Conservation (phyloP, 495 filamentous ascomycete species). For the Pseudevernia furfuracea region DNA sequence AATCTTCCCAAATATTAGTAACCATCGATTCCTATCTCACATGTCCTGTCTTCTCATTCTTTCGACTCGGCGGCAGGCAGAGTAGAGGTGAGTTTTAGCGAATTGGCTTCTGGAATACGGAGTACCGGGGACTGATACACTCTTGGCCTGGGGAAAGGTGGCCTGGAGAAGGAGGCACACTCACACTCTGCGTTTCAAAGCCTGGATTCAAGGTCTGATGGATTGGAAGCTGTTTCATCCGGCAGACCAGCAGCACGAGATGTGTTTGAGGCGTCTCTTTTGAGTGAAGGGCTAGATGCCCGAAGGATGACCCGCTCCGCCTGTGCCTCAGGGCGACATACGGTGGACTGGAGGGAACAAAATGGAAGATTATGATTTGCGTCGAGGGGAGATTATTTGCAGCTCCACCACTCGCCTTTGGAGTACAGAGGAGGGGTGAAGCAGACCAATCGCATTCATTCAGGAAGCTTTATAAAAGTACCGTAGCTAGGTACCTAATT, state of each 20-base stretch:
- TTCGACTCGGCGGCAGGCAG: not conserved
- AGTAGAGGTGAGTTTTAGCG: not conserved
- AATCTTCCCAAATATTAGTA: not conserved
- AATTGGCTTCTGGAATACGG: not conserved
- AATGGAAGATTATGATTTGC: too few species aligned
- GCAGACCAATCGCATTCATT: not conserved
- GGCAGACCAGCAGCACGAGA: too few species aligned
- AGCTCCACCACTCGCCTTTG: too few species aligned
- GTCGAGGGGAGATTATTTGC: too few species aligned
- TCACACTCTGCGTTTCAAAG: not conserved
- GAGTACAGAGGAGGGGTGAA: not conserved
- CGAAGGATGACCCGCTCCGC: not conserved
- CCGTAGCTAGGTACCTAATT: too few species aligned
- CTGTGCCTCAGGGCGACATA: not conserved
- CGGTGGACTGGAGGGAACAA: not conserved
- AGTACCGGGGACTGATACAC: not conserved
- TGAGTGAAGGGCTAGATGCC: not conserved
- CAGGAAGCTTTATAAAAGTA: not conserved
- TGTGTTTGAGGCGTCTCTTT: not conserved
- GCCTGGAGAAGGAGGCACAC: not conserved
- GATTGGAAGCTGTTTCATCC: too few species aligned
- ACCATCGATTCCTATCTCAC: too few species aligned
- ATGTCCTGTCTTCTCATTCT: not conserved
- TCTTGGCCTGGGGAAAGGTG: not conserved
- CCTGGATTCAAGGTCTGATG: too few species aligned